phyloP scores from a whole-genome alignment of 306 rosid genomes.

The Cicer bijugum region DNA sequence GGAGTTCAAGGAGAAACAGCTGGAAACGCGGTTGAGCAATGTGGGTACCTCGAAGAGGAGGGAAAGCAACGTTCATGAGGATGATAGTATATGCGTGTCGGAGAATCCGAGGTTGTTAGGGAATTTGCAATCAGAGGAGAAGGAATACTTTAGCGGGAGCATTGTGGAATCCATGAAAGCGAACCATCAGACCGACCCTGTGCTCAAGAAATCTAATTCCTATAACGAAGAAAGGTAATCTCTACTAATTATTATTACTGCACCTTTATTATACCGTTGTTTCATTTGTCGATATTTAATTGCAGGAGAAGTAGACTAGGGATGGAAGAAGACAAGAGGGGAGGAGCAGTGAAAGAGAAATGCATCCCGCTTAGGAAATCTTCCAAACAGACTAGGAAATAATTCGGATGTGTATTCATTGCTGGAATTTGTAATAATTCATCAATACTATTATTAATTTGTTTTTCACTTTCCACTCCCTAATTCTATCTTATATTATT shows the following conservation, averaged over 20 bases:
- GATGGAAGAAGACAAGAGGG: constrained; percentile 52
- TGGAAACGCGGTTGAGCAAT: constrained; percentile 40
- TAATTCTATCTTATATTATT: too few relatives aligned
- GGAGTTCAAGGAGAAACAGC: constrained; percentile 51
- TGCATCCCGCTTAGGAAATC: constrained; percentile 74
- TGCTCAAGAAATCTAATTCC: constrained; percentile 69
- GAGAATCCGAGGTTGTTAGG: constrained; percentile 84
- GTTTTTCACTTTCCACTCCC: too few relatives aligned
- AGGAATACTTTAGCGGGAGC: constrained; percentile 90
- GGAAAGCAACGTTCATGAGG: constrained; percentile 39
- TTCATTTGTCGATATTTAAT: not conserved
- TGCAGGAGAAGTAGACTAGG: constrained; percentile 58
- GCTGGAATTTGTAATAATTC: constrained; percentile 30
- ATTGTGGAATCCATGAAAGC: constrained; percentile 68
- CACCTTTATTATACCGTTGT: not conserved
- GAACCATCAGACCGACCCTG: constrained; percentile 44
- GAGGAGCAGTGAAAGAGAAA: constrained; percentile 48
- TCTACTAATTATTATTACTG: too few relatives aligned
- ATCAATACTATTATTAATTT: too few relatives aligned
- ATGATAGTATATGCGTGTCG: constrained; percentile 56
- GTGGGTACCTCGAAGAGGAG: constrained; percentile 38
- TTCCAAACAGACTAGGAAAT: constrained; percentile 59
- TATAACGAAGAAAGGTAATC: constrained; percentile 75
- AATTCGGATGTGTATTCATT: not conserved
- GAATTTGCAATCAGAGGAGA: constrained; percentile 71